Conservation (phyloP, 805 yeast genomes). For the Sugiyamaella smithiae region DNA sequence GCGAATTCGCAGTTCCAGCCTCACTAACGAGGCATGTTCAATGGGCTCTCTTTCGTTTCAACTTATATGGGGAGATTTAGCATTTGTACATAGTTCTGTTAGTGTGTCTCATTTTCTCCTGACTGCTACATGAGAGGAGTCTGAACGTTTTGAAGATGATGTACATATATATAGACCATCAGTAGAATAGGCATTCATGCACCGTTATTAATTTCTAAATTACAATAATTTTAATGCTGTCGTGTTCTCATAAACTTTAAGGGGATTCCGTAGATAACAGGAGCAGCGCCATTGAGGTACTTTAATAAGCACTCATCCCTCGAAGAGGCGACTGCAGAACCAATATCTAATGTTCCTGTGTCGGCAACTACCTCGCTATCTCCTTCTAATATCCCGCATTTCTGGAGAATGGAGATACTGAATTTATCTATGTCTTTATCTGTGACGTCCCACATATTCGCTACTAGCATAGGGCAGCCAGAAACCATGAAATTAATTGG, state of each 20-base stretch:
- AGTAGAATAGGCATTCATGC: too few relatives aligned
- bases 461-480: constrained; percentile 80
- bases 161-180: too few relatives aligned
- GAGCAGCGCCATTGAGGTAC: constrained; percentile 89
- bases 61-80: too few relatives aligned
- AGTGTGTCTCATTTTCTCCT: too few relatives aligned
- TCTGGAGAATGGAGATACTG: constrained; percentile 55
- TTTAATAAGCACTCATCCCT: constrained; percentile 66
- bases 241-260: constrained; percentile 10
- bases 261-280: constrained; percentile 88
- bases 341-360: constrained; percentile 43
- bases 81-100: too few relatives aligned
- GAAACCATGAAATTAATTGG: constrained; percentile 71
- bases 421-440: constrained; percentile 91
- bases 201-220: too few relatives aligned
- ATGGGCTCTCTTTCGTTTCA: constrained; percentile 6
- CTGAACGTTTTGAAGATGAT: too few relatives aligned
- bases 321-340: constrained; percentile 58
- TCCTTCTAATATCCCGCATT: constrained; percentile 58
- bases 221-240: too few relatives aligned
- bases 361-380: constrained; percentile 20
- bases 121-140: too few relatives aligned
- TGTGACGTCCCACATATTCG: constrained; percentile 94
- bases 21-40: background rate
- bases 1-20: background rate